Conservation (phyloP, 2,329 filamentous ascomycete species). For the Aspergillus alliaceus region DNA sequence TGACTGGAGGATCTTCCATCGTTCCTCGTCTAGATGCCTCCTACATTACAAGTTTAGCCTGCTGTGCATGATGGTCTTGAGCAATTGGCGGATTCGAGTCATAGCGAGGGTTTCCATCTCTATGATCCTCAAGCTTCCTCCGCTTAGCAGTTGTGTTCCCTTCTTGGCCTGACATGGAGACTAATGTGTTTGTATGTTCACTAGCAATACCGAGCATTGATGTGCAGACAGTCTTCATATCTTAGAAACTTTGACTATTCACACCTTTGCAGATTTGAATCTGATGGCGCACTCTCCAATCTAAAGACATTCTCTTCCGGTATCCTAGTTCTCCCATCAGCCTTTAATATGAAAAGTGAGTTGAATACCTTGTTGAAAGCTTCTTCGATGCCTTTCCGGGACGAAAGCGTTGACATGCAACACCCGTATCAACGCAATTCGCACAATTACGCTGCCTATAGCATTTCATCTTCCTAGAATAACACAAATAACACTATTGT, state of each 20-base stretch:
- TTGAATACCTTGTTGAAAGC: conserved; percentile 12
- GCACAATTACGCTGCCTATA: conserved; percentile 23
- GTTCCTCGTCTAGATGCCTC: conserved; percentile 16
- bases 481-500: conserved; percentile 25
- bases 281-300: not conserved
- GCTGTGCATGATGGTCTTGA: conserved; percentile 22
- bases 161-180: not conserved
- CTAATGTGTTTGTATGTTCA: not conserved
- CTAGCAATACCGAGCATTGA: too few relatives aligned
- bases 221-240: too few relatives aligned
- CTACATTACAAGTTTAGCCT: conserved; percentile 24
- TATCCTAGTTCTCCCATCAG: not conserved
- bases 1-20: conserved; percentile 19
- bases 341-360: too few relatives aligned
- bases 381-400: conserved; percentile 11
- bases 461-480: conserved; percentile 30
- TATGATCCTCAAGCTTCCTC: not conserved
- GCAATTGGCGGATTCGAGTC: conserved; percentile 3
- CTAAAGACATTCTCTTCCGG: not conserved
- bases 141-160: not conserved
- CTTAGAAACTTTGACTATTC: not conserved
- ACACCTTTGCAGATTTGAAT: not conserved
- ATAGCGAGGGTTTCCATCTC: not conserved
- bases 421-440: conserved; percentile 25
- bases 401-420: conserved; percentile 22